Conservation (phyloP, 345 rosid species). For the Eucalyptus cloeziana region DNA sequence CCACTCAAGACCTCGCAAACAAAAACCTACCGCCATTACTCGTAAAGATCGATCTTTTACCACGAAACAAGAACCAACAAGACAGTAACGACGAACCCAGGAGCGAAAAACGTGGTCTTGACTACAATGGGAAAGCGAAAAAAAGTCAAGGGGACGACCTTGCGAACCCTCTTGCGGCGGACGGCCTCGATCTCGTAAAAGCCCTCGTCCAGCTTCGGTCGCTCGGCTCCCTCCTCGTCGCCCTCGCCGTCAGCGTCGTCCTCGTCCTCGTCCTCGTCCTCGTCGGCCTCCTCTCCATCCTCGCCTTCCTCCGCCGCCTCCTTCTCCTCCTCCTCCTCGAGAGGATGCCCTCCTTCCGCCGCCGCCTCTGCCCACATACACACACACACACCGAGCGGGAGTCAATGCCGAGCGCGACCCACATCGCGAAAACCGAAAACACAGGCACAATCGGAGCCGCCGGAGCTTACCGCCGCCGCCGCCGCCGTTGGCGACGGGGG, state of each 20-base stretch:
- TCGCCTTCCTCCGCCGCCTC: too few relatives aligned
- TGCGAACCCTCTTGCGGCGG: conserved; percentile 80
- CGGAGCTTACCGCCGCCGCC: neutral
- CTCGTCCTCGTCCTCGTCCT: conserved; percentile 5
- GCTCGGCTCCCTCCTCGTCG: conserved; percentile 21
- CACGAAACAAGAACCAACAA: neutral
- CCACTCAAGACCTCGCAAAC: neutral
- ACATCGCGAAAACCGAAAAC: neutral
- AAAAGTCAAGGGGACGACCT: conserved; percentile 24
- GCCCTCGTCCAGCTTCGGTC: conserved; percentile 88
- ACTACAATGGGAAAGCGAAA: neutral
- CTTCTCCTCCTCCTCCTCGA: too few relatives aligned
- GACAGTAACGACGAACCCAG: neutral
- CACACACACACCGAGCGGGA: too few relatives aligned
- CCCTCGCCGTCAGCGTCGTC: conserved; percentile 7
- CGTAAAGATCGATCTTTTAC: neutral
- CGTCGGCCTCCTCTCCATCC: neutral
- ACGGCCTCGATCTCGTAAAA: conserved; percentile 94
- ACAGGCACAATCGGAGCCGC: neutral
- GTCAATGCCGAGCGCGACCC: neutral
- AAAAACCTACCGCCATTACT: neutral
- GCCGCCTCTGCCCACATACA: too few relatives aligned
- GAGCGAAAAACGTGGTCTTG: neutral
- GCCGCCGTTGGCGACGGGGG: neutral
- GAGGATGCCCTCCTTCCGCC: too few relatives aligned